Evolutionary conservation across 176 grass and related monocot species (phyloP).

Genomic region (Urochloa ruziziensis): DNA sequence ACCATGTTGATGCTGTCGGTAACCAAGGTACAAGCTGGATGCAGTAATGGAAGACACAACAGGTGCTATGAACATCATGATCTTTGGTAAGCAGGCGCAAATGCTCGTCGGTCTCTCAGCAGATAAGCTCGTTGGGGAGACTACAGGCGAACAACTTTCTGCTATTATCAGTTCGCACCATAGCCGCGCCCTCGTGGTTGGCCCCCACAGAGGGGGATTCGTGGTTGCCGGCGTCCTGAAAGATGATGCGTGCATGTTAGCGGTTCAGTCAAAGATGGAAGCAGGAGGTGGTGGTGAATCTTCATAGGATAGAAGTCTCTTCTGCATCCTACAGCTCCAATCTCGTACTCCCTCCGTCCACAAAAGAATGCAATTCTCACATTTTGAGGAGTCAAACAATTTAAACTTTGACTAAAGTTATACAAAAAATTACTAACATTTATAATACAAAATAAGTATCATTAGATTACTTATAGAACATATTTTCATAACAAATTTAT

Average conservation of each 20-base stretch:
- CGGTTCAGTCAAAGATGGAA: background rate
- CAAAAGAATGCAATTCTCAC: no score
- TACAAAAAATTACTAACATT: no score
- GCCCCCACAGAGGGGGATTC: background rate
- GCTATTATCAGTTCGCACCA: background rate
- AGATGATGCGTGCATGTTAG: background rate
- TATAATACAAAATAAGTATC: no score
- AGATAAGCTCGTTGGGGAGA: background rate
- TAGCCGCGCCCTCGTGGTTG: background rate
- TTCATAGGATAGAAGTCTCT: background rate
- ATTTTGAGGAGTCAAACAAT: no score
- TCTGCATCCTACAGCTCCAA: background rate
- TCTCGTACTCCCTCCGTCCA: no score
- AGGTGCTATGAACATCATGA: conserved; percentile 13
- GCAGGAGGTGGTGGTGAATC: background rate
- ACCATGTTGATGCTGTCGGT: background rate
- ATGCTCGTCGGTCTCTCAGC: background rate
- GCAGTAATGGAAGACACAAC: background rate
- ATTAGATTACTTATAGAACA: no score
- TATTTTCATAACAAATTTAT: no score
- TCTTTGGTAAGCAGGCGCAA: background rate
- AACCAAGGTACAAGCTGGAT: conserved; percentile 34
- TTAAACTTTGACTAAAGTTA: no score
- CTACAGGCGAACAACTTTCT: background rate
- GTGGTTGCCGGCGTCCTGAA: background rate